phyloP scores from a whole-genome alignment of 2,329 filamentous ascomycete genomes.

The Ophiostoma quercus region DNA sequence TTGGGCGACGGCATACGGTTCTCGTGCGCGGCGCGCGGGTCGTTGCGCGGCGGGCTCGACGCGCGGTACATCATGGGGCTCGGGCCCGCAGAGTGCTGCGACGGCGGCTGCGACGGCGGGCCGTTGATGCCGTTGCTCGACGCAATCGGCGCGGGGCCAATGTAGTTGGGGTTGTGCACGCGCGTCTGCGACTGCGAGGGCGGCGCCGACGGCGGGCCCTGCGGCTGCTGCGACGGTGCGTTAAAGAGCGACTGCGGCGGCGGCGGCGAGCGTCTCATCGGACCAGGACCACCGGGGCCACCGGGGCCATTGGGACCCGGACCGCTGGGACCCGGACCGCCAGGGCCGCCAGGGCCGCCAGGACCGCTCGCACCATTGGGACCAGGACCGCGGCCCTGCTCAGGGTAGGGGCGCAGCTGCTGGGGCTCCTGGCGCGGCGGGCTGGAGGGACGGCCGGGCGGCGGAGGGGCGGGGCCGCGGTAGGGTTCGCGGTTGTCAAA shows the following conservation, averaged over 20 bases:
- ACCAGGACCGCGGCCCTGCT: slow-evolving; percentile 49
- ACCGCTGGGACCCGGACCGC: slow-evolving; percentile 37
- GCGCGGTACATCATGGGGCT: slow-evolving; percentile 62
- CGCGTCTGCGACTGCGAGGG: slow-evolving; percentile 44
- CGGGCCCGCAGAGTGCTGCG: slow-evolving; percentile 43
- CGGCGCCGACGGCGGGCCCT: slow-evolving; percentile 41
- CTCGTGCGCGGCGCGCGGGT: slow-evolving; percentile 76
- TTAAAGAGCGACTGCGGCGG: slow-evolving; percentile 50
- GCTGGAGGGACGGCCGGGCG: slow-evolving; percentile 66
- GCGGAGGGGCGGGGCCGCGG: slow-evolving; percentile 54
- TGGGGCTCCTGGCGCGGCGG: slow-evolving; percentile 61
- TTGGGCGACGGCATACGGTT: slow-evolving; percentile 88
- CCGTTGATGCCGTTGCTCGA: slow-evolving; percentile 40
- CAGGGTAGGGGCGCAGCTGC: slow-evolving; percentile 64
- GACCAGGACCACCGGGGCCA: slow-evolving; percentile 28
- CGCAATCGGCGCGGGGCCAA: slow-evolving; percentile 47
- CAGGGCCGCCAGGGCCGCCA: slow-evolving; percentile 37
- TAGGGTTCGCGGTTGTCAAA: slow-evolving; percentile 73
- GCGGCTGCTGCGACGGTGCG: slow-evolving; percentile 43
- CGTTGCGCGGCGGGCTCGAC: slow-evolving; percentile 76
- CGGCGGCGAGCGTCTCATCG: slow-evolving; percentile 48
- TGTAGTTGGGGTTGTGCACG: slow-evolving; percentile 56
- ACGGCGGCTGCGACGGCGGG: slow-evolving; percentile 48
- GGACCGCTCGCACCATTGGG: slow-evolving; percentile 30
- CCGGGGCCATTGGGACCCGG: slow-evolving; percentile 6